Evolutionary conservation across 495 filamentous ascomycete species (phyloP), one percentile per base, ranked within the genome.

Genomic region (Penicillium silybi): DNA sequence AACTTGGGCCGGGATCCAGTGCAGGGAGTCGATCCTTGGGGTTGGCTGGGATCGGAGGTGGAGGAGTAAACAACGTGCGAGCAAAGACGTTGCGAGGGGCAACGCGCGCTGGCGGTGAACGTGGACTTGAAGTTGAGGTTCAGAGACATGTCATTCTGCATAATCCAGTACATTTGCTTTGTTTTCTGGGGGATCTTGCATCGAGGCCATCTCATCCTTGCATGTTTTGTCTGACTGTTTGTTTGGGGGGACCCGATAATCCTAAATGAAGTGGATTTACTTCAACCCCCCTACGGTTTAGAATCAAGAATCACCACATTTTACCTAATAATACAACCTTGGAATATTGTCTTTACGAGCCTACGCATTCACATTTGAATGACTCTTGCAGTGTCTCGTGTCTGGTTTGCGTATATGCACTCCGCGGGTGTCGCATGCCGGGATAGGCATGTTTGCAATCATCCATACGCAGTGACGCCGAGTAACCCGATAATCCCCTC

Each of bases 21-120:
- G 56, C 46, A 42, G 48, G 42, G 52, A 67, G 61, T 43, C 58
- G 56, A 62, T 58, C 54, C 49, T 52, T 56, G 60, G 61, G 56
- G 58, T 63, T 63, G 60, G 63, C 52, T 62, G 62, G 51, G 11
- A 53, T 50, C 29, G 40, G 40, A 35, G 47, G 54, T 56, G 56
- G 62, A 56, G 53, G 57, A 53, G 67, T 72, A 74, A 74, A 74
- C 71, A 74, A 55, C 46, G 57, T 68, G 64, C 60, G 60, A 58
- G 52, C 46, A 52, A 49, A 26, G 53, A 43, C 52, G 71, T 75
- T 73, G 71, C 66, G 52, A 54, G 56, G 67, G 71, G 71, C 71
- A 74, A 74, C 37, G 39, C 51, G 37, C 46, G 46, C 47, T 58
- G 50, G 58, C 58, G 63, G 63, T 66, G 44, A 64, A 56, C 37